Base-by-base conservation (phyloP, 345 rosid species). In the Salix caprea region DNA sequence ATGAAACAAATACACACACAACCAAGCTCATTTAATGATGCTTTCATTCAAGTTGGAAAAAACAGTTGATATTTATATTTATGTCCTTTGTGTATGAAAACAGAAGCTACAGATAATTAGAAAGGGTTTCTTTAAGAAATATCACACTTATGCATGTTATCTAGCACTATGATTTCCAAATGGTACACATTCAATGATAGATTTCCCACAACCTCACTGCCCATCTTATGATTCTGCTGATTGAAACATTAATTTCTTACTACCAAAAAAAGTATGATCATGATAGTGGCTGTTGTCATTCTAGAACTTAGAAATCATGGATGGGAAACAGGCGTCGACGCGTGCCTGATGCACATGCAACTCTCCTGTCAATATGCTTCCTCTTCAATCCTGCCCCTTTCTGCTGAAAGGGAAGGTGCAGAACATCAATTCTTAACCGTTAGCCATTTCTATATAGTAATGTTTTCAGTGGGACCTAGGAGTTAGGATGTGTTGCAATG, bases 1-100 rank as follows among this genome's bases (percentile, higher is more conserved):
- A 21, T 66, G 50, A 46, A 5, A 48, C 34, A 28, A 46, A 46
- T 28, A 26, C 34, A 16, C n/a, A 6, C 18, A 46, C 36, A 54
- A 71, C 67, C 67, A 24, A 73, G 56, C 54, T 73, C 64, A 48
- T 19, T 73, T 60, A 73, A 73, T 73, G 4, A 37, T 36, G 62
- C 36, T 37, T 24, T 60, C 14, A 50, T 11, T 26, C 8, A 70
- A 68, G 32, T 4, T 67, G 42, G 71, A 4, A 46, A 39, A 26
- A 40, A 40, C 28, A 26, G 40, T 28, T 24, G 21, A 48, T 32
- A 50, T 0, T n/a, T 48, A 30, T 21, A 50, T 50, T 23, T 16
- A 7, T 13, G 42, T 12, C 19, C 24, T 37, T 40, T 46, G 12
- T 39, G 46, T 13, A 23, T 58, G 6, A 23, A 60, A 18, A 28